These are phyloP conservation scores for Penicillium sp. DNA, from an alignment of 2,329 filamentous ascomycete species.

Conservation along the genomic window DNA sequence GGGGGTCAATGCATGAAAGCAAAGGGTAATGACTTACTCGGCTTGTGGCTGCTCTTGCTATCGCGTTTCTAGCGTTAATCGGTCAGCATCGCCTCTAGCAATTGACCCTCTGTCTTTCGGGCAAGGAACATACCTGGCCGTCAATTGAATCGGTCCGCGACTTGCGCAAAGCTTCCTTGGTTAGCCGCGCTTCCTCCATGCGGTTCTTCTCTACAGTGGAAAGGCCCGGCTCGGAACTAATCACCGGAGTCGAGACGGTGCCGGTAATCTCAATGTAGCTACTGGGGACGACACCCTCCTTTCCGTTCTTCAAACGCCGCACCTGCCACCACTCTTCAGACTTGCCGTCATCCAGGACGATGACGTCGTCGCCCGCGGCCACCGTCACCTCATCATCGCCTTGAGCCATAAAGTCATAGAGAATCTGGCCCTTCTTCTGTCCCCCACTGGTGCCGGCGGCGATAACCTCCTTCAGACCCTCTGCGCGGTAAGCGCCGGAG, in stretches of 20 bases:
- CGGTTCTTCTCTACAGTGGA: slow-evolving; percentile 69
- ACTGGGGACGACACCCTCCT: slow-evolving; percentile 90
- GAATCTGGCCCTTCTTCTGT: slow-evolving; percentile 72
- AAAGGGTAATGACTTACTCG: too few relatives aligned
- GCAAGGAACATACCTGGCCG: too few relatives aligned
- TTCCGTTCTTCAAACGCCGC: slow-evolving; percentile 76
- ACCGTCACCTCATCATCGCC: slow-evolving; percentile 95
- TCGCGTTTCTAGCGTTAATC: too few relatives aligned
- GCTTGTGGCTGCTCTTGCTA: too few relatives aligned
- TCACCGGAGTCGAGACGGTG: slow-evolving; percentile 43
- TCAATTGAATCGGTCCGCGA: slow-evolving; percentile 50
- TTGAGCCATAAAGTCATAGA: slow-evolving; percentile 95
- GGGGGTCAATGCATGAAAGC: too few relatives aligned
- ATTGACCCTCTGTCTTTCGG: too few relatives aligned
- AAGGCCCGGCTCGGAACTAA: slow-evolving; percentile 51
- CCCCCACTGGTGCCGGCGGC: slow-evolving; percentile 62
- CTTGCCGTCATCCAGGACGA: slow-evolving; percentile 78
- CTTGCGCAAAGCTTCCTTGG: slow-evolving; percentile 65
- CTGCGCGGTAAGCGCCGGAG: slow-evolving; percentile 73
- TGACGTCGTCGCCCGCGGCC: slow-evolving; percentile 76
- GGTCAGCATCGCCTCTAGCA: too few relatives aligned
- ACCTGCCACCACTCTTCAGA: slow-evolving; percentile 99
- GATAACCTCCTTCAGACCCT: slow-evolving; percentile 71
- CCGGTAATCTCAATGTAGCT: slow-evolving; percentile 89
- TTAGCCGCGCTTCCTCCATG: slow-evolving; percentile 71